Percentiles rank a stretch among this genome's conserved stretches.
Evolutionary conservation across 768 basidiomycete genomes (phyloP).

Genomic region (Tubosaeta sp.): DNA sequence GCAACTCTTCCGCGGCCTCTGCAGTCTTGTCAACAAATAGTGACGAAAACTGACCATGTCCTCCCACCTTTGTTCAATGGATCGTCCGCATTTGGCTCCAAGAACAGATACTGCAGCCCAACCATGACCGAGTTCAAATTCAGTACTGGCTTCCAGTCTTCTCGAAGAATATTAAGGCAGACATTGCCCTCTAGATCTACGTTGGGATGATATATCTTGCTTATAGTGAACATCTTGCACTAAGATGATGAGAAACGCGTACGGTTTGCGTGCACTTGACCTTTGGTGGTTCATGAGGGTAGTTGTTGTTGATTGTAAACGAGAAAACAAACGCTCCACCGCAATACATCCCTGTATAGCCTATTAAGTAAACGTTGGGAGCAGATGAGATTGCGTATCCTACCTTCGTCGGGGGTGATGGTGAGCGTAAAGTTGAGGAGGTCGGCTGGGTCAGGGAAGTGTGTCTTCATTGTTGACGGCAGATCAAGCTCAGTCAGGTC

Average conservation of each 20-base stretch:
- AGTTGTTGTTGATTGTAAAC: conserved; percentile 94
- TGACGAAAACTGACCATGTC: neutral
- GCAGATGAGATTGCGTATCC: conserved; percentile 12
- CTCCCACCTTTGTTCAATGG: conserved; percentile 94
- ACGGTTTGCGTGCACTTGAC: conserved; percentile 97
- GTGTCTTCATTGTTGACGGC: conserved; percentile 92
- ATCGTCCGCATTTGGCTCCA: conserved; percentile 98
- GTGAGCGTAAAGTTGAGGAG: conserved; percentile 95
- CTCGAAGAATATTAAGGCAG: conserved; percentile 95
- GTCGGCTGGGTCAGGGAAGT: conserved; percentile 89
- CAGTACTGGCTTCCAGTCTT: conserved; percentile 99
- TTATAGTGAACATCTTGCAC: conserved; percentile 1
- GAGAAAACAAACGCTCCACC: conserved; percentile 92
- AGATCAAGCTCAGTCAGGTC: conserved; percentile 97
- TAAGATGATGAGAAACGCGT: conserved; percentile 25
- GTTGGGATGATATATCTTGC: conserved; percentile 97
- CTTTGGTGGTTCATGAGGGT: conserved; percentile 98
- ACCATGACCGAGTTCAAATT: conserved; percentile 99
- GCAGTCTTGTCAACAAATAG: conserved; percentile 19
- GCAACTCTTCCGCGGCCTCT: conserved; percentile 97
- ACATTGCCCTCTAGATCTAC: conserved; percentile 98
- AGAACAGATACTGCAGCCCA: conserved; percentile 95
- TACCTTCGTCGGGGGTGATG: conserved; percentile 96
- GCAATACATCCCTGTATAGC: conserved; percentile 87
- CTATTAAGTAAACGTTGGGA: conserved; percentile 3